Evolutionary conservation across 345 rosid genomes (phyloP).

Genomic region (Erodium maritimum): DNA sequence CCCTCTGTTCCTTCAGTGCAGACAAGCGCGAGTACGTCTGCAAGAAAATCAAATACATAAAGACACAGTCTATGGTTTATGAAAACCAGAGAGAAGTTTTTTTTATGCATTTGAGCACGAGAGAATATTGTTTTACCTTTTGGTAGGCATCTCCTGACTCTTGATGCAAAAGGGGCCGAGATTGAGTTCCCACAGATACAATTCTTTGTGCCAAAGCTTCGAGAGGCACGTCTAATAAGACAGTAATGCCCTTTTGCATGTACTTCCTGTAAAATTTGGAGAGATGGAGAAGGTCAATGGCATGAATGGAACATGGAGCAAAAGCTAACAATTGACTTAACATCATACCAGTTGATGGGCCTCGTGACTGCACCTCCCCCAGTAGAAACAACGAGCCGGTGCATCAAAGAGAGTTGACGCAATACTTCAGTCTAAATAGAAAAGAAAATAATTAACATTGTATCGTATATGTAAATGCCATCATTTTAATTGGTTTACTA

Average conservation of each 20-base stretch:
- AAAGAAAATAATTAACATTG: too few species aligned
- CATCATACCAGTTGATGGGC: conserved; percentile 64
- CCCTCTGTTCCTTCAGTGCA: conserved; percentile 55
- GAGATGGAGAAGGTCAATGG: not conserved
- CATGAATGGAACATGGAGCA: not conserved
- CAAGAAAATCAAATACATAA: not conserved
- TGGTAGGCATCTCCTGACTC: conserved; percentile 77
- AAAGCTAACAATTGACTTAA: not conserved
- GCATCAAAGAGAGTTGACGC: conserved; percentile 44
- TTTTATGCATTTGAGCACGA: too few species aligned
- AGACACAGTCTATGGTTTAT: too few species aligned
- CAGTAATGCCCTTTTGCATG: conserved; percentile 74
- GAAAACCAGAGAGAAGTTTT: not conserved
- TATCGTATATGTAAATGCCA: too few species aligned
- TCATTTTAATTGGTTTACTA: too few species aligned
- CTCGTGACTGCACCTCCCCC: conserved; percentile 88
- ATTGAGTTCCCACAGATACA: conserved; percentile 74
- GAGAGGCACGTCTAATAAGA: conserved; percentile 94
- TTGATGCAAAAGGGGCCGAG: conserved; percentile 72
- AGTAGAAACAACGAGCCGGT: conserved; percentile 71
- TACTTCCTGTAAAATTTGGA: conserved; percentile 36
- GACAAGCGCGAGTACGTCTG: conserved; percentile 73
- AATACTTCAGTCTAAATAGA: conserved; percentile 63
- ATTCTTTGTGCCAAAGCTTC: conserved; percentile 87
- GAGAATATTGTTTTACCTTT: conserved; percentile 49